A percentile compares a stretch with the other conserved stretches of the same genome.
Evolutionary conservation across 2,329 filamentous ascomycete species (phyloP).

Genomic region (Emmonsia crescens): DNA sequence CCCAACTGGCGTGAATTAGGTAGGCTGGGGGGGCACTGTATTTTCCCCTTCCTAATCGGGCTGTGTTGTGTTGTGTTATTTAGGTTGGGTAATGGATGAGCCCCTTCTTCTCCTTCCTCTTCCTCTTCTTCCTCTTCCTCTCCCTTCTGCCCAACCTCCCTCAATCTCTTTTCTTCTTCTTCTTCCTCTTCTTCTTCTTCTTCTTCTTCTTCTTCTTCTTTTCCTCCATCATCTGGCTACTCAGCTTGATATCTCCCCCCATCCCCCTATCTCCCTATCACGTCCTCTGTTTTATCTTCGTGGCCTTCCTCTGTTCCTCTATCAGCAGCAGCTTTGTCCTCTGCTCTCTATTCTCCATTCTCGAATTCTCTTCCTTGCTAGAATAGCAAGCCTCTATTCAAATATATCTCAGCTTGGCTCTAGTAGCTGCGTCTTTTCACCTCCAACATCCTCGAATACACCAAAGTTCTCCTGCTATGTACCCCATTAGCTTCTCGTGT

Average conservation of each 20-base stretch:
- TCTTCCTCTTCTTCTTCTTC: not conserved
- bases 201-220: not conserved
- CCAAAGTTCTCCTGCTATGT: no score
- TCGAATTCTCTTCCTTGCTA: not conserved
- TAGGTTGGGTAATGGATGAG: no score
- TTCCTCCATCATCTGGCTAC: not conserved
- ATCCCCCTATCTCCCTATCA: not conserved
- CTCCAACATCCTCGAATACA: not conserved
- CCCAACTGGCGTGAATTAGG: no score
- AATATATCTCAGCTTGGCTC: not conserved
- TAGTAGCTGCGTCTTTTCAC: not conserved
- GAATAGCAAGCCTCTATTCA: not conserved
- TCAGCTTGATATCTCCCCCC: not conserved
- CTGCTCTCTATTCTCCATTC: no score
- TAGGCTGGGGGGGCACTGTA: no score
- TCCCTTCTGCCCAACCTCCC: not conserved
- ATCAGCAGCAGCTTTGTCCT: not conserved
- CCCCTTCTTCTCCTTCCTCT: not conserved
- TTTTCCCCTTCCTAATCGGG: not conserved
- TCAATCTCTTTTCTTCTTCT: not conserved
- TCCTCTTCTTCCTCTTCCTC: not conserved
- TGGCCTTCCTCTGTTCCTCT: not conserved
- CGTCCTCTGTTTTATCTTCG: not conserved
- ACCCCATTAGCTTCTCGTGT: not conserved
- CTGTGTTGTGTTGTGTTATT: not conserved